Percentiles rank a stretch among this genome's conserved stretches.
phyloP scores from a whole-genome alignment of 2,329 filamentous ascomycete genomes.

The Apiospora pterosperma region DNA sequence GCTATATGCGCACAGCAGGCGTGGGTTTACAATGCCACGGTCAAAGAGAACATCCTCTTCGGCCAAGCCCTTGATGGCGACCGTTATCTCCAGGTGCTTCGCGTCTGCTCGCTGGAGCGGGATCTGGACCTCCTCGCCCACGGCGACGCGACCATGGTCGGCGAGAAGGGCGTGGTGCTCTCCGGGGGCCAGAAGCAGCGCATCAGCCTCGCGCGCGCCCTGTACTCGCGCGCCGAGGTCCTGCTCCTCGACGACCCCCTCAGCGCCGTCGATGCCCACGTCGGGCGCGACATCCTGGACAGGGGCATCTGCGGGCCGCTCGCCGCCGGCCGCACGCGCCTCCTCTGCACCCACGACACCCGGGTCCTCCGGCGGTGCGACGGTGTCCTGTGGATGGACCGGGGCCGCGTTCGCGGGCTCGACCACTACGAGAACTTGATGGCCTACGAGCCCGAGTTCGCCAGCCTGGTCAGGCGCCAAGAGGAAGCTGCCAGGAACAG shows the following conservation, averaged over 20 bases:
- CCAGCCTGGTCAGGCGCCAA: slow-evolving; percentile 50
- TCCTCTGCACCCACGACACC: slow-evolving; percentile 77
- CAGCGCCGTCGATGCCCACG: slow-evolving; percentile 64
- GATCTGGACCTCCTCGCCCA: slow-evolving; percentile 86
- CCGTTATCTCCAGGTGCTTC: slow-evolving; percentile 77
- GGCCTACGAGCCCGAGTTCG: slow-evolving; percentile 54
- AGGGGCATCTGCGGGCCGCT: slow-evolving; percentile 77
- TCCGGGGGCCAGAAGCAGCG: slow-evolving; percentile 61
- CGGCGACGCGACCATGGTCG: slow-evolving; percentile 70
- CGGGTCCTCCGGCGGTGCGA: slow-evolving; percentile 66
- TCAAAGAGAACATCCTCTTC: slow-evolving; percentile 84
- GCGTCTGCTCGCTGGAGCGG: slow-evolving; percentile 74
- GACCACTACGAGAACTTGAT: slow-evolving; percentile 65
- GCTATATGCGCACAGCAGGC: slow-evolving; percentile 92
- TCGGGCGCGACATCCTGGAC: slow-evolving; percentile 75
- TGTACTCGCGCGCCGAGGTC: slow-evolving; percentile 68
- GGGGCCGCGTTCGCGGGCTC: slow-evolving; percentile 58
- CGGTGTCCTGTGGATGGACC: slow-evolving; percentile 63
- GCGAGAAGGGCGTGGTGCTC: slow-evolving; percentile 30
- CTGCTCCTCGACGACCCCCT: slow-evolving; percentile 71
- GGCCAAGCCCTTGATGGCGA: slow-evolving; percentile 67
- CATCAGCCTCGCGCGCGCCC: slow-evolving; percentile 58
- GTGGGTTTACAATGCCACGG: slow-evolving; percentile 87
- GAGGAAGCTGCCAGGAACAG: slow-evolving; percentile 21
- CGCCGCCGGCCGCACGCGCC: slow-evolving; percentile 77